Percentiles rank a stretch among this genome's conserved stretches.
Conservation (phyloP, 23 red algal species). For the Cyanidium caldarium region DNA sequence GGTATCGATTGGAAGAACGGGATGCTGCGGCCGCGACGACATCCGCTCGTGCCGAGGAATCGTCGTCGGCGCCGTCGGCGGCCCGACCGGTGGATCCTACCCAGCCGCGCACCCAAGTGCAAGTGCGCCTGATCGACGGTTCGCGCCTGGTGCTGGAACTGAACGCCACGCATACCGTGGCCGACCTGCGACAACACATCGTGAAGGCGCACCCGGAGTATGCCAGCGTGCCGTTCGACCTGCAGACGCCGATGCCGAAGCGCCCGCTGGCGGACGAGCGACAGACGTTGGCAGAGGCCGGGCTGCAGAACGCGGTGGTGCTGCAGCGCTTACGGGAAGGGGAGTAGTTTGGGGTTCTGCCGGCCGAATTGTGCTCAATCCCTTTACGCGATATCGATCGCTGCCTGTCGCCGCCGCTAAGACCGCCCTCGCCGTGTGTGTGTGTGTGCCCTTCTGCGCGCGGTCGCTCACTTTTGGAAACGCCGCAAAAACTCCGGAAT, state of each 20-base stretch:
- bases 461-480: conserved; percentile 17
- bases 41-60: not conserved
- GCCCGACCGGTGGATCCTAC: conserved; percentile 27
- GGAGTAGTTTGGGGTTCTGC: no score
- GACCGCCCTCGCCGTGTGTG: no score
- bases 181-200: conserved; percentile 48
- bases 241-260: conserved; percentile 53
- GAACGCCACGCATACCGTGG: conserved; percentile 62
- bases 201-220: not conserved
- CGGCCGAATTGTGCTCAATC: no score
- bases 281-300: conserved; percentile 62
- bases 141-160: conserved; percentile 42
- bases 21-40: not conserved
- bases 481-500: conserved; percentile 22
- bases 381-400: no score
- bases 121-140: conserved; percentile 83
- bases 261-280: conserved; percentile 43
- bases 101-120: conserved; percentile 17
- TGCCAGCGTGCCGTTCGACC: conserved; percentile 18
- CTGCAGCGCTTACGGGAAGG: conserved; percentile 25
- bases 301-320: conserved; percentile 69
- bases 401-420: no score
- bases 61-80: not conserved
- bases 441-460: no score
- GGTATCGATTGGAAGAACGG: conserved; percentile 36